Conservation (phyloP, 2,329 filamentous ascomycete genomes). For the Paecilomyces dactylethromorphus region DNA sequence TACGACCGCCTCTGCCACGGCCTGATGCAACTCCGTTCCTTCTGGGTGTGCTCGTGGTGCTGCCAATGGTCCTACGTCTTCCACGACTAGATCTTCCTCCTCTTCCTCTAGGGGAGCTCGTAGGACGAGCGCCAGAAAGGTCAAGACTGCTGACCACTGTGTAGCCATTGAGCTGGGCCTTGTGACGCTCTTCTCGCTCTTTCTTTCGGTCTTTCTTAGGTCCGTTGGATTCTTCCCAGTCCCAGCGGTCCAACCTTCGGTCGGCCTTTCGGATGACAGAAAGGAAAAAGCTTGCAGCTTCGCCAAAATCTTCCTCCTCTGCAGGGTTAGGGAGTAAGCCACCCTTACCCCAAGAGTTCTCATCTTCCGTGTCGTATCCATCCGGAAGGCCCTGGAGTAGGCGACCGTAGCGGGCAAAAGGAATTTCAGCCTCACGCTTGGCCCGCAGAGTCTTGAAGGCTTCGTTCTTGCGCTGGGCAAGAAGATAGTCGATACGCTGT, state of each 20-base stretch:
- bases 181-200: constrained; percentile 31
- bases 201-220: constrained; percentile 31
- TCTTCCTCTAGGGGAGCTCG: constrained; percentile 1
- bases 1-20: constrained; percentile 14
- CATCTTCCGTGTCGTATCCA: constrained; percentile 42
- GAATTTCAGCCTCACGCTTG: constrained; percentile 32
- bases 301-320: constrained; percentile 42
- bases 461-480: constrained; percentile 36
- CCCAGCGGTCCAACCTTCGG: constrained; percentile 40
- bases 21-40: neutral
- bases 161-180: constrained; percentile 18
- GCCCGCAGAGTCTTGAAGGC: constrained; percentile 30
- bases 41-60: constrained; percentile 3
- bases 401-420: constrained; percentile 34
- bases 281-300: constrained; percentile 39
- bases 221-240: constrained; percentile 35
- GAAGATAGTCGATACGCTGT: constrained; percentile 41
- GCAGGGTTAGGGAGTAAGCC: constrained; percentile 34
- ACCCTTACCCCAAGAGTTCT: constrained; percentile 37
- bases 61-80: constrained; percentile 5
- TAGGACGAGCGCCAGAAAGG: constrained; percentile 3
- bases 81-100: constrained; percentile 3
- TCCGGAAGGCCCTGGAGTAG: constrained; percentile 37
- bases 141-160: constrained; percentile 11
- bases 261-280: constrained; percentile 37